Evolutionary conservation across 176 grass and related monocot species (phyloP).

Genomic region (Dactylis glomerata): DNA sequence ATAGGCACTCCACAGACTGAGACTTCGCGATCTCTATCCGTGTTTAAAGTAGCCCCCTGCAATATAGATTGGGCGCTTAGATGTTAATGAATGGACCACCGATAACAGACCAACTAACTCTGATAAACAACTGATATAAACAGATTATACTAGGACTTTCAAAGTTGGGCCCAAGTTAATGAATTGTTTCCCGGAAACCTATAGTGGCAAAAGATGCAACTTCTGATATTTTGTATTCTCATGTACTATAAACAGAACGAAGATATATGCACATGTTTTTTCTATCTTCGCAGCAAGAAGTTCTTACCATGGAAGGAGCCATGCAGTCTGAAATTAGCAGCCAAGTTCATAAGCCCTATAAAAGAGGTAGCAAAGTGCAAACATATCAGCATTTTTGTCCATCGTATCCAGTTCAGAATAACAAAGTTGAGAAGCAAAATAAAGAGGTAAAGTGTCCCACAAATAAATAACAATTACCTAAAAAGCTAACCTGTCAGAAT

Average conservation of each 20-base stretch:
- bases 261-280: not conserved
- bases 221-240: not conserved
- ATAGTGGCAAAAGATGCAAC: not conserved
- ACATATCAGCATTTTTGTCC: not conserved
- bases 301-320: not conserved
- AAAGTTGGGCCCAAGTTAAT: not conserved
- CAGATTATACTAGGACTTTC: not conserved
- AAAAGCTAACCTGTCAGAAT: not conserved
- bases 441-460: not conserved
- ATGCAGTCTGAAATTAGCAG: not conserved
- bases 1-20: not conserved
- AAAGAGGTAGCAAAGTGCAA: not conserved
- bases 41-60: not conserved
- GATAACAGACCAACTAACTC: not conserved
- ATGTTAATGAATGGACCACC: not conserved
- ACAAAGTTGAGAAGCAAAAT: not conserved
- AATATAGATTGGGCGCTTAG: not conserved
- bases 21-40: not conserved
- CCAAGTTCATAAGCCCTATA: not conserved
- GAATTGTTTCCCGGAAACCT: not conserved
- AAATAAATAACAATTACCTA: not conserved
- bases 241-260: not conserved
- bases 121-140: not conserved
- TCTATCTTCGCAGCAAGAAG: not conserved
- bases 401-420: conserved; percentile 4